Evolutionary conservation across 1,139 yeast species (phyloP).

Genomic region (Spencermartinsiella ligniputridi): DNA sequence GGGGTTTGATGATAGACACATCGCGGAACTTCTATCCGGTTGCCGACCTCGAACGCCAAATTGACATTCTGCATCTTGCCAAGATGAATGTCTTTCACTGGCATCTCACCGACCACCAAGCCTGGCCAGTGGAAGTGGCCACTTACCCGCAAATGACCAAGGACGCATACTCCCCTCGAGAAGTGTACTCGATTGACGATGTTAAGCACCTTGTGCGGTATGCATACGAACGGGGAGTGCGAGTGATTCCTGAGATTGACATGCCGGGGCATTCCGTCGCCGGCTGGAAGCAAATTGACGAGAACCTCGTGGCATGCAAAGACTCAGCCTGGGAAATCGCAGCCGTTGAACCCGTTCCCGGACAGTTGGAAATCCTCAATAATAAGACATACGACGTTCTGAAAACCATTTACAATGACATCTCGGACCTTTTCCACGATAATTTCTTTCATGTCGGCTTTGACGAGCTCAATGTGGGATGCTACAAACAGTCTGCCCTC

Average conservation of each 20-base stretch:
- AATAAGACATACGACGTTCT: constrained; percentile 14
- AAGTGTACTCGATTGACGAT: constrained; percentile 40
- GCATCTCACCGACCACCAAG: constrained; percentile 45
- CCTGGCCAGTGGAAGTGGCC: constrained; percentile 41
- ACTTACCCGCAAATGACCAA: constrained; percentile 40
- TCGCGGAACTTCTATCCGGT: constrained; percentile 40
- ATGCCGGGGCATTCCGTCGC: constrained; percentile 46
- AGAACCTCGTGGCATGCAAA: constrained; percentile 37
- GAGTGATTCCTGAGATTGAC: constrained; percentile 46
- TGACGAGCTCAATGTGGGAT: constrained; percentile 39
- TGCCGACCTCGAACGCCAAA: constrained; percentile 36
- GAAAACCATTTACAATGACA: constrained; percentile 22
- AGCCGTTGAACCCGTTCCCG: constrained; percentile 14
- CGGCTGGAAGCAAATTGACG: constrained; percentile 40
- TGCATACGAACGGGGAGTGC: constrained; percentile 39
- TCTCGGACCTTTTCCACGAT: constrained; percentile 38
- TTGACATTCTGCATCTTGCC: constrained; percentile 41
- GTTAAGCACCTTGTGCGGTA: constrained; percentile 34
- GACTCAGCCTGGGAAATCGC: constrained; percentile 21
- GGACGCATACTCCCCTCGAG: constrained; percentile 23
- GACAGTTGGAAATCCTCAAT: constrained; percentile 18
- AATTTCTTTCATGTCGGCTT: constrained; percentile 43
- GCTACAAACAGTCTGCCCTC: constrained; percentile 32
- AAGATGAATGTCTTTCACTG: constrained; percentile 46
- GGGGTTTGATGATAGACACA: constrained; percentile 37